Conservation (phyloP, 495 filamentous ascomycete genomes). For the Hypoxylon trugodes region DNA sequence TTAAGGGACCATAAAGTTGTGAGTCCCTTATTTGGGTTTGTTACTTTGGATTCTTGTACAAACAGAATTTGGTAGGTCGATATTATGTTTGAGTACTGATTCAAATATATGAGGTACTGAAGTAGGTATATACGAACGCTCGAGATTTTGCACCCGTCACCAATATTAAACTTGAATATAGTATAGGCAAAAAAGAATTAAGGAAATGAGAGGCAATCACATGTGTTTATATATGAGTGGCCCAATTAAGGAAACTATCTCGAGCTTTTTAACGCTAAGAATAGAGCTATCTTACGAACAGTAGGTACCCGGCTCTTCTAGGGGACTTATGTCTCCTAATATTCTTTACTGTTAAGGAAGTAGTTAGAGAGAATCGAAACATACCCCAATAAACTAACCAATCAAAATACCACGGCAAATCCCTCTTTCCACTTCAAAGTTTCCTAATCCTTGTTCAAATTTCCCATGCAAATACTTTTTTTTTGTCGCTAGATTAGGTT, state of each 20-base stretch:
- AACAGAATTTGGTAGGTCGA: too few relatives aligned
- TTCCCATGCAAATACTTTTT: neutral
- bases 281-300: neutral
- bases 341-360: neutral
- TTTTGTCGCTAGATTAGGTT: constrained; percentile 2
- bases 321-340: neutral
- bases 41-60: too few relatives aligned
- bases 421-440: constrained; percentile 1
- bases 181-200: neutral
- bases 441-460: neutral
- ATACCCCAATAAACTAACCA: neutral
- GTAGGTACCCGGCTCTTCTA: neutral
- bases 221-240: constrained; percentile 1
- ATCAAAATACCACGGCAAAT: constrained; percentile 8
- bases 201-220: too few relatives aligned
- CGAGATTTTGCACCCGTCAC: too few relatives aligned
- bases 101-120: too few relatives aligned
- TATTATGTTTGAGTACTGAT: too few relatives aligned
- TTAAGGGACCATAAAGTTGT: neutral
- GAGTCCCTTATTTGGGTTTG: too few relatives aligned
- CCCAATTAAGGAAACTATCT: constrained; percentile 1
- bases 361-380: neutral
- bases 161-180: too few relatives aligned
- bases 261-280: constrained; percentile 2
- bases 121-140: too few relatives aligned